Evolutionary conservation across 176 grass and related monocot species (phyloP).

Genomic region (Bromus sterilis): DNA sequence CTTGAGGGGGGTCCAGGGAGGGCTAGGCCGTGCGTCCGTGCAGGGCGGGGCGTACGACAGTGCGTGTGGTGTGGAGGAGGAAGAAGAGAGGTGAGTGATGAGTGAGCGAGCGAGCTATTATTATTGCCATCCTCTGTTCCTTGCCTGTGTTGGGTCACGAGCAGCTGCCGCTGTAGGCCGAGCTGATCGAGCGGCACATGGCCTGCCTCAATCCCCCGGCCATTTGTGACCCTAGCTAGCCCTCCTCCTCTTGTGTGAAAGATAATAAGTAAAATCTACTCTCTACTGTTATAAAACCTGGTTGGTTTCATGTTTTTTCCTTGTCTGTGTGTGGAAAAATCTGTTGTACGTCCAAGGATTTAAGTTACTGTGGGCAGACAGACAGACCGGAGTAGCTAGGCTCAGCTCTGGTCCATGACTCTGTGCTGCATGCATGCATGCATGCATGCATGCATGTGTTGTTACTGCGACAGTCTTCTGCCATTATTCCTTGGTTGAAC

Average conservation of each 20-base stretch:
- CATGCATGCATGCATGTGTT: not conserved
- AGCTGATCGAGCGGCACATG: not conserved
- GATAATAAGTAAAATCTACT: too few species aligned
- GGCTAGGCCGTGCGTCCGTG: constrained; percentile 25
- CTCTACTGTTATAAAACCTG: too few species aligned
- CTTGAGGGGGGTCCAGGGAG: not conserved
- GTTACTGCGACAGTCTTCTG: not conserved
- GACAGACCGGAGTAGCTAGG: not conserved
- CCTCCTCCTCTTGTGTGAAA: too few species aligned
- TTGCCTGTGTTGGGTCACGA: not conserved
- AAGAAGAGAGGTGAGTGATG: not conserved
- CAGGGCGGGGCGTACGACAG: constrained; percentile 25
- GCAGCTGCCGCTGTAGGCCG: not conserved
- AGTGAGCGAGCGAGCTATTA: not conserved
- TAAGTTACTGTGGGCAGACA: not conserved
- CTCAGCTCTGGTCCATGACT: not conserved
- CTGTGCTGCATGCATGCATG: not conserved
- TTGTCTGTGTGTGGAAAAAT: not conserved
- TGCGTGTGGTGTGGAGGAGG: not conserved
- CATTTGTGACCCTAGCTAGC: too few species aligned
- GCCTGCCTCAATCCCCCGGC: not conserved
- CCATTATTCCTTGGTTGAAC: not conserved
- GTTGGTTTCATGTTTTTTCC: too few species aligned
- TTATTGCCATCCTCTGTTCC: not conserved
- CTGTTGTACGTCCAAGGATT: not conserved